A percentile compares a stretch with the other conserved stretches of the same genome.
phyloP scores from a whole-genome alignment of 73 alveolate genomes.

The Tetrahymena thermophila region DNA sequence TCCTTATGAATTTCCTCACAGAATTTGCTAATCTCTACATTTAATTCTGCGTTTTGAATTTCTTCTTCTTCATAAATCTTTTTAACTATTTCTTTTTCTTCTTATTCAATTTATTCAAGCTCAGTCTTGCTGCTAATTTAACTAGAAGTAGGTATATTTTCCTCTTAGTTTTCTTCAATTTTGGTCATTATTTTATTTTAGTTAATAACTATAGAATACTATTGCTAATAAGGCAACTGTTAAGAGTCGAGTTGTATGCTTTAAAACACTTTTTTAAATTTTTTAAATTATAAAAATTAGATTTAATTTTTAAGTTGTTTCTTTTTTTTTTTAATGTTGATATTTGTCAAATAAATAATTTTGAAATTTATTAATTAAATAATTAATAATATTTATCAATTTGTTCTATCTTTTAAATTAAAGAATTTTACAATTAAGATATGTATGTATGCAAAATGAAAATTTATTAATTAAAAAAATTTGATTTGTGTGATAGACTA shows the following conservation, averaged over 20 bases:
- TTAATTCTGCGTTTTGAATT: neutral
- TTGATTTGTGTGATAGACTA: neutral
- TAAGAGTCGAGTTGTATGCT: neutral
- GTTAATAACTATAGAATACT: neutral
- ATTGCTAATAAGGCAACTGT: neutral
- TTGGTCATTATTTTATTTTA: neutral
- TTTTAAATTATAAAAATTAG: too few relatives aligned
- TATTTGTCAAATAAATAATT: too few relatives aligned
- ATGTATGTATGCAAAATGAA: neutral
- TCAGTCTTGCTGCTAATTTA: neutral
- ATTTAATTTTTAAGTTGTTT: neutral
- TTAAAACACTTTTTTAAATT: neutral
- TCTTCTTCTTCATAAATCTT: neutral
- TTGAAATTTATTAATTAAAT: neutral
- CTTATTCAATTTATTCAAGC: neutral
- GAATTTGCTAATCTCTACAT: neutral
- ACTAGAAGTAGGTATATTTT: neutral
- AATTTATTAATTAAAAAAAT: too few relatives aligned
- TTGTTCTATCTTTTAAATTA: neutral
- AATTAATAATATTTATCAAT: too few relatives aligned
- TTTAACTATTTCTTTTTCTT: neutral
- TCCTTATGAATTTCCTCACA: neutral
- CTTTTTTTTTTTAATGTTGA: neutral
- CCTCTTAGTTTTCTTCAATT: neutral
- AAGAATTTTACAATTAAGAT: neutral